Conservation (phyloP, 768 basidiomycete genomes). For the Mycena vulgaris region DNA sequence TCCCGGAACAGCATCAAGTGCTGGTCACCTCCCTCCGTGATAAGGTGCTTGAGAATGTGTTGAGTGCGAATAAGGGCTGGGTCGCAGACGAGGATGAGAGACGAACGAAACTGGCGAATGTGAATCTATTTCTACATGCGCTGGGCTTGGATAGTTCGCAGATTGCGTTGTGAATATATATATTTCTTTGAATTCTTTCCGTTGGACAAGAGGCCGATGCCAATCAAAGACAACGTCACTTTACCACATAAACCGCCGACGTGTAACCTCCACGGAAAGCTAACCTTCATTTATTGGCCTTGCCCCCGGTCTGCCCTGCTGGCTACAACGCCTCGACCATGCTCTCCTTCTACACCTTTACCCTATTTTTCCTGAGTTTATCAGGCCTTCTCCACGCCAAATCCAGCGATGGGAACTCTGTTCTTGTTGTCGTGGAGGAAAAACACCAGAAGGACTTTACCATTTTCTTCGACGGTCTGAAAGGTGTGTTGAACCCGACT, state of each 20-base stretch:
- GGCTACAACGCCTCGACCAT: conserved; percentile 45
- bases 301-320: conserved; percentile 27
- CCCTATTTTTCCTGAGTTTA: conserved; percentile 49
- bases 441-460: conserved; percentile 81
- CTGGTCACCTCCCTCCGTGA: conserved; percentile 91
- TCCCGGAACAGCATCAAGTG: conserved; percentile 88
- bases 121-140: conserved; percentile 92
- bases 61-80: conserved; percentile 84
- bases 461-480: conserved; percentile 84
- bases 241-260: conserved; percentile 25
- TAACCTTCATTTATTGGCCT: conserved; percentile 29
- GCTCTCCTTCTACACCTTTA: conserved; percentile 55
- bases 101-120: conserved; percentile 87
- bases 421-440: conserved; percentile 89
- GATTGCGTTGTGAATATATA: conserved; percentile 54
- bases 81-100: conserved; percentile 80
- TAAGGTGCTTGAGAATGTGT: conserved; percentile 93
- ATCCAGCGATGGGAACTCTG: conserved; percentile 87
- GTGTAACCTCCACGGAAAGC: conserved; percentile 23
- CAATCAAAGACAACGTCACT: not conserved
- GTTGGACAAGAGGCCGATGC: conserved; percentile 1
- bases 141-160: conserved; percentile 66
- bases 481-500: conserved; percentile 62
- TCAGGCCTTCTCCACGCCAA: conserved; percentile 62
- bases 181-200: conserved; percentile 41